Base-by-base conservation (phyloP, 1,139 yeast species). In the Torulaspora pretoriensis region DNA sequence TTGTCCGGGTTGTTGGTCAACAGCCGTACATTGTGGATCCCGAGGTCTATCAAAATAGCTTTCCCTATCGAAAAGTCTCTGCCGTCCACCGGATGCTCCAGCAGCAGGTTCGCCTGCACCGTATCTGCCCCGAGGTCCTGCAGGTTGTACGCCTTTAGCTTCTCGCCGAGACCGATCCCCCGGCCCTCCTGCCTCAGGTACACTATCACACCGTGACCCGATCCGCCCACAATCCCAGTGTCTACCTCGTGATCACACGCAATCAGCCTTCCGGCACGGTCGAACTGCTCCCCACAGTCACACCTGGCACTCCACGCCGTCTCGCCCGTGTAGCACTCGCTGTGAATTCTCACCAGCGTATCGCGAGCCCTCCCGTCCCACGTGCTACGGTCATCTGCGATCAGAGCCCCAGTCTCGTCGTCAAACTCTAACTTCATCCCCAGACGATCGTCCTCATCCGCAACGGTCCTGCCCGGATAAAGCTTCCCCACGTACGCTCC, bases 271-370 rank as follows among this genome's bases (percentile, higher is more conserved):
- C 97, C 98, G 1, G 98, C 97, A 66, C 94, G 97, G 66, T 92
- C 97, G 57, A 94, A 86, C 70, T 94, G 98, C 67, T 94, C 98
- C 10, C 98, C 99, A 68, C 99, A 94, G 67, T 94, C 98, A 67
- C 98, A 94, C 44, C 99, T 77, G 2, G 98, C 97, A 48, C 94
- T 81, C 97, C 98, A 94, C 9, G 97, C 97, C 1, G 97, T 92
- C 64, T 94, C 99, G 6, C 98, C 98, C 0, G 99, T 94, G 68
- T 92, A 94, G 66, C 98, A 94, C 64, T 94, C 99, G 4, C 96
- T 86, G 63, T 94, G 99, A 54, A 94, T 89, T 51, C 98, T 76
- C 53, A 83, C 80, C 64, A 88, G 60, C 52, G 86, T 71, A 4
- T 60, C 54, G 12, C 62, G 56, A 12, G 48, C 47, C 27, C 24